These are phyloP conservation scores for Lipomyces sp. DNA, from an alignment of 805 yeast species.

Conservation along the genomic window DNA sequence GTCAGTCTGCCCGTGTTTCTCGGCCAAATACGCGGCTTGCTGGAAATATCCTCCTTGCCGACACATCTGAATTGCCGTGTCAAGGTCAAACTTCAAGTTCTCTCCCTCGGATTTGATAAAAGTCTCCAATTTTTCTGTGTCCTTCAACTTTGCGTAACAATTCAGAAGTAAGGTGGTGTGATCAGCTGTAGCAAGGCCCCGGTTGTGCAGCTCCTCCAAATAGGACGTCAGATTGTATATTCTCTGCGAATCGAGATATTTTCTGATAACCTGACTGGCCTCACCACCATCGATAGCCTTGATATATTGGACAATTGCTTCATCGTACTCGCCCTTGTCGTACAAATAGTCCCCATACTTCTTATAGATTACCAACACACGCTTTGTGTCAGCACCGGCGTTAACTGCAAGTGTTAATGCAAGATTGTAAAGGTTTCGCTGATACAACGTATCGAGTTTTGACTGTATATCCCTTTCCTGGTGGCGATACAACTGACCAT, in stretches of 20 bases:
- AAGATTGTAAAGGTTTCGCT: conserved; percentile 69
- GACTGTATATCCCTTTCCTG: conserved; percentile 69
- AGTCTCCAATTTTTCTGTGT: conserved; percentile 57
- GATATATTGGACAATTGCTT: conserved; percentile 77
- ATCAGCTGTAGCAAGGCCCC: conserved; percentile 66
- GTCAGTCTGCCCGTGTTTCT: conserved; percentile 71
- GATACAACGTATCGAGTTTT: conserved; percentile 69
- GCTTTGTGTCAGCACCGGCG: conserved; percentile 43
- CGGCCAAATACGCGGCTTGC: conserved; percentile 72
- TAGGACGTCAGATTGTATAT: conserved; percentile 67
- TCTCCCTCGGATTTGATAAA: conserved; percentile 57
- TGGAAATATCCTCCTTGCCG: conserved; percentile 70
- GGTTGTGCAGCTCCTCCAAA: conserved; percentile 62
- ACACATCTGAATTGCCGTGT: conserved; percentile 68
- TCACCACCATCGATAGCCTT: conserved; percentile 59
- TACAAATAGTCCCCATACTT: conserved; percentile 76
- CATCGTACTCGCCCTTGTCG: conserved; percentile 64
- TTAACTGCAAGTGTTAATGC: conserved; percentile 69
- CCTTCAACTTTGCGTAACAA: conserved; percentile 77
- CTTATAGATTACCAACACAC: conserved; percentile 45
- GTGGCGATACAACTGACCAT: conserved; percentile 72
- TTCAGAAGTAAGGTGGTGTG: conserved; percentile 81
- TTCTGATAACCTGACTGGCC: conserved; percentile 76
- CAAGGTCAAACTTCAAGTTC: conserved; percentile 61
- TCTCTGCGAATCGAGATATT: conserved; percentile 76